phyloP scores from a whole-genome alignment of 805 yeast genomes.

The Saccharomycopsis fibuligera region DNA sequence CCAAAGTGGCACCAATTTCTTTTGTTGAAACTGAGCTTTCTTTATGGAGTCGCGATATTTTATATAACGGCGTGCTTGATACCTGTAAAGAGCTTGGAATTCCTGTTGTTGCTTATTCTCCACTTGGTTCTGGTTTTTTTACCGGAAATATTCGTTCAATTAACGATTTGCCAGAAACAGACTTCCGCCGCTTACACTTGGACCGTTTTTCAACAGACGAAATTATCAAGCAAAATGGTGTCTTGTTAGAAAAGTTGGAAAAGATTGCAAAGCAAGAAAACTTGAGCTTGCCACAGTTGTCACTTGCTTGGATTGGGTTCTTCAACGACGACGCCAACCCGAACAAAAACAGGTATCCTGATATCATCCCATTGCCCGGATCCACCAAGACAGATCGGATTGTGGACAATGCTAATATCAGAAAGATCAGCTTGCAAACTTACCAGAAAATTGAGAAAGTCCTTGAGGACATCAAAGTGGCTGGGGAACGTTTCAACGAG shows the following conservation, averaged over 20 bases:
- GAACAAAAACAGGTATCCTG: conserved; percentile 27
- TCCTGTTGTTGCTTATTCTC: conserved; percentile 76
- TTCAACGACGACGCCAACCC: conserved; percentile 26
- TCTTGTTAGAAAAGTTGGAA: conserved; percentile 48
- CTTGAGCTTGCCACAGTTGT: conserved; percentile 57
- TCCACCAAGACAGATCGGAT: conserved; percentile 56
- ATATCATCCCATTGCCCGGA: conserved; percentile 73
- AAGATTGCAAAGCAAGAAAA: conserved; percentile 43
- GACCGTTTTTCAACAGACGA: conserved; percentile 60
- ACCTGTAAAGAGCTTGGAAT: conserved; percentile 51
- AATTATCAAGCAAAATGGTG: conserved; percentile 45
- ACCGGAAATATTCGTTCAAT: conserved; percentile 51
- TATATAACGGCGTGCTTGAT: conserved; percentile 55
- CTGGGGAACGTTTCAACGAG: conserved; percentile 53
- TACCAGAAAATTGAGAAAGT: conserved; percentile 45
- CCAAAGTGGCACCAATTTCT: conserved; percentile 47
- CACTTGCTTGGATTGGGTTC: conserved; percentile 59
- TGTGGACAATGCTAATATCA: conserved; percentile 49
- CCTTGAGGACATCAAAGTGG: conserved; percentile 36
- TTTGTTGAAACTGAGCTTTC: conserved; percentile 77
- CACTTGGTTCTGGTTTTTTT: conserved; percentile 71
- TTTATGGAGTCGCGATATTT: conserved; percentile 52
- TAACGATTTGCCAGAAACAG: conserved; percentile 48
- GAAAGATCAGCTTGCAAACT: conserved; percentile 49
- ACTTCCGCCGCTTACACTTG: conserved; percentile 37